These are phyloP conservation scores for Eucommia ulmoides DNA, from an alignment of 257 asterid genomes.

Conservation along the genomic window DNA sequence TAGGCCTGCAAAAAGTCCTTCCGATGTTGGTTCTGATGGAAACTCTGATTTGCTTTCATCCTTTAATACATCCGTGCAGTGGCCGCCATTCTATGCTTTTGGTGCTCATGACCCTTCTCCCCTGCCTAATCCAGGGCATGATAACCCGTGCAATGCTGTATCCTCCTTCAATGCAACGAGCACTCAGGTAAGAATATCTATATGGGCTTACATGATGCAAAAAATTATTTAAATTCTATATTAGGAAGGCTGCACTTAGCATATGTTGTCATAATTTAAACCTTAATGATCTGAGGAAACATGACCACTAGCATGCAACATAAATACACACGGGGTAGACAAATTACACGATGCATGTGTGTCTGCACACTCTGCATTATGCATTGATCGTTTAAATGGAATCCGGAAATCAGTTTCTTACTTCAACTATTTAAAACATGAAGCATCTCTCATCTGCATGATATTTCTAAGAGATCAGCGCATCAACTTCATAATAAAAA, in stretches of 20 bases:
- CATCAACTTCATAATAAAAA: too few species aligned
- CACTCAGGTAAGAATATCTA: conserved; percentile 35
- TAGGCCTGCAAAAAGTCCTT: conserved; percentile 23
- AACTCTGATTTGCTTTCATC: conserved; percentile 27
- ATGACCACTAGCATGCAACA: background rate
- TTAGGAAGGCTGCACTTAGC: background rate
- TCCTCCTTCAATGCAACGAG: conserved; percentile 10
- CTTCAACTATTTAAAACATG: too few species aligned
- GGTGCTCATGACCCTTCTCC: conserved; percentile 18
- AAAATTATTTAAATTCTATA: too few species aligned
- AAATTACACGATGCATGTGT: background rate
- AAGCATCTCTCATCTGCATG: too few species aligned
- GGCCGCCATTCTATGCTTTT: conserved; percentile 19
- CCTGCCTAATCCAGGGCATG: conserved; percentile 20
- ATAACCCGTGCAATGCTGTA: conserved; percentile 15
- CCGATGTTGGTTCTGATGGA: conserved; percentile 19
- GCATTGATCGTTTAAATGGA: too few species aligned
- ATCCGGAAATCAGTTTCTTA: too few species aligned
- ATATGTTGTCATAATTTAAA: background rate
- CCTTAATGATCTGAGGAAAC: background rate
- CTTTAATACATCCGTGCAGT: conserved; percentile 15
- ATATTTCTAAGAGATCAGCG: too few species aligned
- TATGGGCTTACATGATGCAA: conserved; percentile 8
- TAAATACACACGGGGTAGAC: background rate
- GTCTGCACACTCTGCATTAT: too few species aligned